Conservation (phyloP, 306 rosid genomes). For the Purshia tridentata region DNA sequence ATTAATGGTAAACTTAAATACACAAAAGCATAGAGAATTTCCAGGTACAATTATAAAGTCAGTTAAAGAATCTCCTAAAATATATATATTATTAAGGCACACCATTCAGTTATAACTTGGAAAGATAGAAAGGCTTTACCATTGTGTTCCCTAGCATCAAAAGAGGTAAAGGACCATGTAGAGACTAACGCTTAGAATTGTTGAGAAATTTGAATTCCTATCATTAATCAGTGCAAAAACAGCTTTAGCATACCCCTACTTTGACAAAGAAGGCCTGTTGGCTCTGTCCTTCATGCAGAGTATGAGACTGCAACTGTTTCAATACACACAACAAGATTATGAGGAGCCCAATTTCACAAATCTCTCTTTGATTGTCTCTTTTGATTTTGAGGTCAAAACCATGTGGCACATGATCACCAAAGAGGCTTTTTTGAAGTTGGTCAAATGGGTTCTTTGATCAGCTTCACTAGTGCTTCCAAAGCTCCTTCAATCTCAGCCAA, state of each 20-base stretch:
- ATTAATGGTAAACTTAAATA: neutral
- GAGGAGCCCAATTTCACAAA: constrained; percentile 47
- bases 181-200: neutral
- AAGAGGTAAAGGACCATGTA: neutral
- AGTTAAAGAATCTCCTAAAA: constrained; percentile 6
- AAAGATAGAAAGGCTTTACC: neutral
- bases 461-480: constrained; percentile 35
- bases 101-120: neutral
- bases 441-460: constrained; percentile 41
- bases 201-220: neutral
- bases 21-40: neutral
- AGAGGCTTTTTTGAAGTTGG: constrained; percentile 40
- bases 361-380: constrained; percentile 11
- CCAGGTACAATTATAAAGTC: neutral
- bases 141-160: neutral
- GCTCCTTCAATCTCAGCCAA: constrained; percentile 35
- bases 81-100: neutral
- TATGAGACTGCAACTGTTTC: constrained; percentile 64
- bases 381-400: constrained; percentile 8
- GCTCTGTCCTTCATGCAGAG: constrained; percentile 82
- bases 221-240: constrained; percentile 75
- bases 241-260: constrained; percentile 88
- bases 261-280: constrained; percentile 74
- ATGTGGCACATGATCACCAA: constrained; percentile 29
- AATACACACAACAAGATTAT: constrained; percentile 86